Evolutionary conservation across 805 yeast genomes (phyloP).

Genomic region (Maudiozyma turicensis): DNA sequence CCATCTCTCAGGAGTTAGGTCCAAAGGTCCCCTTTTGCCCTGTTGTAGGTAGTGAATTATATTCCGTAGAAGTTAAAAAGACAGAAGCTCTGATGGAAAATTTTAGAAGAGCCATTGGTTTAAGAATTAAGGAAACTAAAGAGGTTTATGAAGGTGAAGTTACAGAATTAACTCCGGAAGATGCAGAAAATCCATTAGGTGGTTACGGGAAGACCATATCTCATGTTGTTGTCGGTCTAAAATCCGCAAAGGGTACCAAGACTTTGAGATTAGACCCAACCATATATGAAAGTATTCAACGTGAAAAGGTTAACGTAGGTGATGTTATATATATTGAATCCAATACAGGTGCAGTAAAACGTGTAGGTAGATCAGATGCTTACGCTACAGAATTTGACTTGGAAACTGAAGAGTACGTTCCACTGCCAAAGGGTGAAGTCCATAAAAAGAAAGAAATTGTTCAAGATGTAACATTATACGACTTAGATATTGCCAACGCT

Average conservation of each 20-base stretch:
- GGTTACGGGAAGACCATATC: slow-evolving; percentile 96
- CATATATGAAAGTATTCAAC: slow-evolving; percentile 87
- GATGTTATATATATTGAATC: slow-evolving; percentile 97
- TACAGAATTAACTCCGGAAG: slow-evolving; percentile 90
- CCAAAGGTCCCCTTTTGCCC: slow-evolving; percentile 98
- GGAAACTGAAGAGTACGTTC: slow-evolving; percentile 97
- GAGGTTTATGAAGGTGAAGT: slow-evolving; percentile 98
- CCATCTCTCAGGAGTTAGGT: slow-evolving; percentile 91
- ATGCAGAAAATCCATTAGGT: slow-evolving; percentile 91
- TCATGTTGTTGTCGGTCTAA: slow-evolving; percentile 88
- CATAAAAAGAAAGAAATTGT: slow-evolving; percentile 97
- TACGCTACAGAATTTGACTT: slow-evolving; percentile 96
- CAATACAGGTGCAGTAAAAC: slow-evolving; percentile 92
- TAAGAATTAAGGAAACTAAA: slow-evolving; percentile 91
- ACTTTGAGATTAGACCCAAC: slow-evolving; percentile 83
- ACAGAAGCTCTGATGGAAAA: slow-evolving; percentile 95
- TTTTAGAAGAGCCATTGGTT: slow-evolving; percentile 91
- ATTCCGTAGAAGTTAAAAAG: slow-evolving; percentile 93
- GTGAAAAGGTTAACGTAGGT: slow-evolving; percentile 89
- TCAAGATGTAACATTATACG: slow-evolving; percentile 94
- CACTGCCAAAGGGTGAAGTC: slow-evolving; percentile 97
- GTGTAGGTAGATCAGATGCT: slow-evolving; percentile 98
- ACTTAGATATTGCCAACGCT: slow-evolving; percentile 91
- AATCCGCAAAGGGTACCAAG: slow-evolving; percentile 86
- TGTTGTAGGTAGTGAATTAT: slow-evolving; percentile 88